These are phyloP conservation scores for Daldinia loculata DNA, from an alignment of 495 filamentous ascomycete genomes.

Conservation along the genomic window DNA sequence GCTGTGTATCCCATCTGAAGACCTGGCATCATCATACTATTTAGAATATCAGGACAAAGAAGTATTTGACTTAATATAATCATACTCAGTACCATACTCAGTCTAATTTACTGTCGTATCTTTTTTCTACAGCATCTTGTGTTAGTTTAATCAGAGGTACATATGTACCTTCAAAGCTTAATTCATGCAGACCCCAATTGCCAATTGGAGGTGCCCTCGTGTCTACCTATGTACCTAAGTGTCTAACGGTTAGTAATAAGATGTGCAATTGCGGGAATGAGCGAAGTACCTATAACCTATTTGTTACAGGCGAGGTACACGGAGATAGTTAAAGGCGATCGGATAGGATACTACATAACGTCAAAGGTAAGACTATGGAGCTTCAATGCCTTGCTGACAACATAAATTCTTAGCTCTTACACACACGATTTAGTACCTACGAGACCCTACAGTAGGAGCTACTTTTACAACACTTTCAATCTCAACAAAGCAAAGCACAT, in stretches of 20 bases:
- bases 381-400: constrained; percentile 38
- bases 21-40: constrained; percentile 14
- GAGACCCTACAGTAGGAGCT: background rate
- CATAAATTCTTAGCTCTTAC: constrained; percentile 6
- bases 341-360: constrained; percentile 20
- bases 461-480: constrained; percentile 8
- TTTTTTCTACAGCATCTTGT: background rate
- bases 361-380: constrained; percentile 34
- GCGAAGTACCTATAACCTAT: background rate
- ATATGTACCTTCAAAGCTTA: background rate
- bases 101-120: background rate
- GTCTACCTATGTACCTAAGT: no score
- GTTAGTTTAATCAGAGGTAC: background rate
- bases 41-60: background rate
- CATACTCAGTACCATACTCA: background rate
- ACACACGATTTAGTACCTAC: background rate
- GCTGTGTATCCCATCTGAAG: constrained; percentile 14
- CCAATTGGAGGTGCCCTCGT: background rate
- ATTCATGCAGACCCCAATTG: background rate
- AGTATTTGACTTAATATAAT: background rate
- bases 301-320: background rate
- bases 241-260: no score
- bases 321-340: constrained; percentile 9
- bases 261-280: background rate
- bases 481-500: constrained; percentile 31